phyloP scores from a whole-genome alignment of 2,329 filamentous ascomycete genomes.

The Verticillium klebahnii region DNA sequence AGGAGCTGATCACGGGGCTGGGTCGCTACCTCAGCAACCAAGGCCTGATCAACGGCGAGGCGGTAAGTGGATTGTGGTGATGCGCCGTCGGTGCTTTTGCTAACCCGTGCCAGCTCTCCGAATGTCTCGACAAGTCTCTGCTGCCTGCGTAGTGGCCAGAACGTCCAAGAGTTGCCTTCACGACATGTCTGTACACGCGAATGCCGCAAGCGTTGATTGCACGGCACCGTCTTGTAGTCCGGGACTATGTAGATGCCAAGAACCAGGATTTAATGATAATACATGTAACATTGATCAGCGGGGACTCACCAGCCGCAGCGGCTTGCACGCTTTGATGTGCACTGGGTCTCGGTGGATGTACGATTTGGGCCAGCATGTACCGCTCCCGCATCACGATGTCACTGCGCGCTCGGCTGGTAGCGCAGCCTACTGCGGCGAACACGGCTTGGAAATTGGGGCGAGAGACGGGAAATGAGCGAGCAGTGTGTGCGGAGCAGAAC shows the following conservation, averaged over 20 bases:
- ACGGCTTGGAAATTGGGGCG: too few relatives aligned
- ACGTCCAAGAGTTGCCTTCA: not conserved
- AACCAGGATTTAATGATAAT: not conserved
- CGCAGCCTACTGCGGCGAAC: too few relatives aligned
- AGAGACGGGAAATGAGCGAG: too few relatives aligned
- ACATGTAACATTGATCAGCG: not conserved
- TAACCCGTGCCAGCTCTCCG: not conserved
- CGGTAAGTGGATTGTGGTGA: slow-evolving; percentile 12
- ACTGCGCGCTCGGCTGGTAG: too few relatives aligned
- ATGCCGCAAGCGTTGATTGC: not conserved
- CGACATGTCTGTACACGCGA: not conserved
- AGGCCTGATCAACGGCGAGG: slow-evolving; percentile 38
- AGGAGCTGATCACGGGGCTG: slow-evolving; percentile 69
- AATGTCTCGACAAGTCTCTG: not conserved
- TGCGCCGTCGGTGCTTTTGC: not conserved
- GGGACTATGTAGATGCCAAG: not conserved
- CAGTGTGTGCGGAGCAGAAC: too few relatives aligned
- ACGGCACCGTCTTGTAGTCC: not conserved
- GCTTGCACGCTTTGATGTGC: too few relatives aligned
- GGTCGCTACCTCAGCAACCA: slow-evolving; percentile 62
- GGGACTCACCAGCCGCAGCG: not conserved
- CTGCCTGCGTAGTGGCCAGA: not conserved
- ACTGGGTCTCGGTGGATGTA: too few relatives aligned
- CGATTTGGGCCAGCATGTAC: too few relatives aligned
- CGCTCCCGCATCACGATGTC: too few relatives aligned